phyloP scores from a whole-genome alignment of 192 early-diverging fungal genomes.

The Lobosporangium transversale region DNA sequence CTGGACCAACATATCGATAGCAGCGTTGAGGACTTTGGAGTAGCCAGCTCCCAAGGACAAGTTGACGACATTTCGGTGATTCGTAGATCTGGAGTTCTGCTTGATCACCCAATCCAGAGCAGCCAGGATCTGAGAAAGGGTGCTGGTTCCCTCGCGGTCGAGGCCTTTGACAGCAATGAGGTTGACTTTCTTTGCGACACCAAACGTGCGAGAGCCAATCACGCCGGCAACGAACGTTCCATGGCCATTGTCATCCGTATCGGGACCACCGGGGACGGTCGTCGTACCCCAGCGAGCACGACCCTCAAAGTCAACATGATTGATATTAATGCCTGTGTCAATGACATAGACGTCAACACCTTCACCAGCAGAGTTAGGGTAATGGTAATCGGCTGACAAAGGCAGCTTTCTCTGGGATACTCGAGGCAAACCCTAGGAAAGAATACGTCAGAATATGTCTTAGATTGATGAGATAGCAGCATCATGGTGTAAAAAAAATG shows the following conservation, averaged over 20 bases:
- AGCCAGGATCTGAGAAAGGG: constrained; percentile 51
- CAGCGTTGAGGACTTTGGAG: constrained; percentile 55
- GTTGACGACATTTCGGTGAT: constrained; percentile 39
- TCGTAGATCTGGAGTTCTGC: constrained; percentile 12
- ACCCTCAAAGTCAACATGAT: constrained; percentile 63
- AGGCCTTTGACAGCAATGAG: constrained; percentile 78
- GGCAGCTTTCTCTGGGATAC: constrained; percentile 60
- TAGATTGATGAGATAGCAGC: no score
- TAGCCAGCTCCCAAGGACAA: constrained; percentile 55
- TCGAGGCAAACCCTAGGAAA: constrained; percentile 59
- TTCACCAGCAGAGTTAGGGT: constrained; percentile 68
- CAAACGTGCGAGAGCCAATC: constrained; percentile 64
- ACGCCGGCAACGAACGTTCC: constrained; percentile 66
- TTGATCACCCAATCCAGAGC: constrained; percentile 56
- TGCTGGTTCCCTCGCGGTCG: constrained; percentile 49
- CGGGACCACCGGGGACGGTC: constrained; percentile 34
- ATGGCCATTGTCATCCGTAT: constrained; percentile 64
- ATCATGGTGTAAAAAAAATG: no score
- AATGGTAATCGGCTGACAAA: constrained; percentile 55
- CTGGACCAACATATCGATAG: constrained; percentile 47
- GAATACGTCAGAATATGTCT: not conserved
- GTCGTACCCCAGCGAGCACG: constrained; percentile 64
- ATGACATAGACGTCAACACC: constrained; percentile 72
- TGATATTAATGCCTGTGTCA: constrained; percentile 67
- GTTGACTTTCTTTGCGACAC: constrained; percentile 80